Evolutionary conservation across 306 rosid genomes (phyloP).

Genomic region (Ochetophila trinervis): DNA sequence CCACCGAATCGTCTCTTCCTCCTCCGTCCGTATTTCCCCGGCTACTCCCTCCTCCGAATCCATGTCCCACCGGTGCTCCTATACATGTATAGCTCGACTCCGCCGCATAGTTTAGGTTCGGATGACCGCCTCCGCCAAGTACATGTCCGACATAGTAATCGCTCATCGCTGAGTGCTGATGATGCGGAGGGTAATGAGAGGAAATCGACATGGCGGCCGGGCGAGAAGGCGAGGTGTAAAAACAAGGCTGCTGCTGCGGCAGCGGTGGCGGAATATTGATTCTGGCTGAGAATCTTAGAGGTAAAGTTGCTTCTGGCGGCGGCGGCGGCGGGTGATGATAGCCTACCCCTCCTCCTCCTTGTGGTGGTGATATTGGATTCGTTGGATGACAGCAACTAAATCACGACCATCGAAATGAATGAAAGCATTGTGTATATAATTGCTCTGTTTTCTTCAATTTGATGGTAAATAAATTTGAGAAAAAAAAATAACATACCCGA

Average conservation of each 20-base stretch:
- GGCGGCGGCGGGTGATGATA: no score
- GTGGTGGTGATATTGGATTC: conserved; percentile 31
- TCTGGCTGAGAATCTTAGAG: conserved; percentile 64
- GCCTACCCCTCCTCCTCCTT: no score
- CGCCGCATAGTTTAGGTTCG: conserved; percentile 29
- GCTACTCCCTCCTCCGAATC: conserved; percentile 21
- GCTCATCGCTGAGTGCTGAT: conserved; percentile 38
- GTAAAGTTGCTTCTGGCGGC: conserved; percentile 50
- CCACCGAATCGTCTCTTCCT: no score
- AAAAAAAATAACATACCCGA: conserved; percentile 60
- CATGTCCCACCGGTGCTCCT: conserved; percentile 87
- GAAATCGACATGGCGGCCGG: conserved; percentile 34
- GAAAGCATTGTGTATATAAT: no score
- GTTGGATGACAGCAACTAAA: conserved; percentile 74
- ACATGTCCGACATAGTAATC: conserved; percentile 78
- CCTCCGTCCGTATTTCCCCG: conserved; percentile 17
- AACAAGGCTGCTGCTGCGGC: conserved; percentile 43
- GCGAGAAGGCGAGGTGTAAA: conserved; percentile 56
- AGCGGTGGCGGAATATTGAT: conserved; percentile 45
- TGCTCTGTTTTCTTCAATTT: background rate
- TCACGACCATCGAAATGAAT: no score
- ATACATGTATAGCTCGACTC: conserved; percentile 63
- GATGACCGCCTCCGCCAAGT: conserved; percentile 30
- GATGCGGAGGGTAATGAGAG: conserved; percentile 41
- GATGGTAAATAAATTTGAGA: no score